These are phyloP conservation scores for Alternaria consortialis DNA, from an alignment of 2,329 filamentous ascomycete genomes.

Conservation along the genomic window DNA sequence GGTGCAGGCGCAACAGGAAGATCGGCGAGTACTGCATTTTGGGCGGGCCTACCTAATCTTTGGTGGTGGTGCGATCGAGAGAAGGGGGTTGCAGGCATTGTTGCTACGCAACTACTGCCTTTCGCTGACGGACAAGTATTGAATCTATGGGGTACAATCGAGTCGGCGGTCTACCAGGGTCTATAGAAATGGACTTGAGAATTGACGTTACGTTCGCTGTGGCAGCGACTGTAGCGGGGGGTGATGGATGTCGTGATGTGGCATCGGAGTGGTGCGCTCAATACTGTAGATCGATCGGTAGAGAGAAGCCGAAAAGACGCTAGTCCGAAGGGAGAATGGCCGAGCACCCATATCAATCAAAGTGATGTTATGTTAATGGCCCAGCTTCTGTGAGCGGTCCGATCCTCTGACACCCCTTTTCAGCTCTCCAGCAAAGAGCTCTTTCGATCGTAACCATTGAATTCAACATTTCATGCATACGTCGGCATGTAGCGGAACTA, in stretches of 20 bases:
- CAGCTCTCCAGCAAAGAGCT: background rate
- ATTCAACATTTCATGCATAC: background rate
- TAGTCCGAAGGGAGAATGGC: background rate
- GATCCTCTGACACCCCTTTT: background rate
- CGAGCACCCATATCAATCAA: slow-evolving; percentile 7
- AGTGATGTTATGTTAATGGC: background rate
- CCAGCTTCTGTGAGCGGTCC: background rate
- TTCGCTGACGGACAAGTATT: background rate
- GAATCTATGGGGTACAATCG: background rate
- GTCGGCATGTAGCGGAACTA: background rate
- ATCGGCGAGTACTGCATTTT: background rate
- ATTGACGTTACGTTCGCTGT: background rate
- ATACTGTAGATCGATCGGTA: background rate
- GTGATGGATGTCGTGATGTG: background rate
- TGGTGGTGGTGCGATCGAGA: slow-evolving; percentile 10
- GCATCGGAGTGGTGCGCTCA: background rate
- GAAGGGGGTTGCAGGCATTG: background rate
- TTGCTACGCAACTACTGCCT: background rate
- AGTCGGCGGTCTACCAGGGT: background rate
- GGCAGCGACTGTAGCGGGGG: slow-evolving; percentile 1
- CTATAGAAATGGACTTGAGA: background rate
- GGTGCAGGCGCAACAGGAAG: background rate
- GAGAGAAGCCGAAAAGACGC: background rate
- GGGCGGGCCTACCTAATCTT: slow-evolving; percentile 7
- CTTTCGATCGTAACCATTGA: background rate